These are phyloP conservation scores for barrel medic (Medicago truncatula) DNA, from an alignment of 306 rosid genomes.

Conservation along the genomic window MtrunA17r5.0-ANR NC_053049.1:43215001-43215500, in stretches of 20 bases:
- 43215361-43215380: not conserved
- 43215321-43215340: slow-evolving; percentile 6
- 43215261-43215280: not conserved
- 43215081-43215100: not conserved
- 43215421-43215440: slow-evolving; percentile 28
- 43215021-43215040: too few species aligned
- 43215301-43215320: slow-evolving; percentile 13
- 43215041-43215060: too few species aligned
- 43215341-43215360: slow-evolving; percentile 11
- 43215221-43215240: not conserved
- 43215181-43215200: slow-evolving; percentile 18
- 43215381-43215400: too few species aligned
- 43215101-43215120: slow-evolving; percentile 9
- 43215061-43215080: too few species aligned
- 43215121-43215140: slow-evolving; percentile 11
- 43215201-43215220: not conserved
- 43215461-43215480: slow-evolving; percentile 10
- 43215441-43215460: slow-evolving; percentile 12
- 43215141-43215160: slow-evolving; percentile 9
- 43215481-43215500: slow-evolving; percentile 3
- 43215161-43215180: not conserved
- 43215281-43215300: slow-evolving; percentile 28
- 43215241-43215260: not conserved
- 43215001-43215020: too few species aligned
- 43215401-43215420: not conserved